phyloP scores from a whole-genome alignment of 345 rosid species.

The Psidium friedrichsthalianum region DNA sequence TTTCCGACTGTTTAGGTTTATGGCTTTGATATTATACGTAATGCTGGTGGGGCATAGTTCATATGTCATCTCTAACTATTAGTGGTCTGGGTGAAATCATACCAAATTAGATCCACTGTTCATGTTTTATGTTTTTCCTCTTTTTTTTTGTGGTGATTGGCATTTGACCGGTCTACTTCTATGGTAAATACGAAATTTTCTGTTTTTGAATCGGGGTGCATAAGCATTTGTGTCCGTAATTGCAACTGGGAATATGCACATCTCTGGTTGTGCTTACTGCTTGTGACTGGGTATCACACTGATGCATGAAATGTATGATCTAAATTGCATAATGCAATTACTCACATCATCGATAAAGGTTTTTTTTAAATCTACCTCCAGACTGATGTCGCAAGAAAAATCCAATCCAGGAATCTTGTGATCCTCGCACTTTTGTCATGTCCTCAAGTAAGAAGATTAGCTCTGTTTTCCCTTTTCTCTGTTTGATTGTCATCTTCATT shows the following conservation, averaged over 20 bases:
- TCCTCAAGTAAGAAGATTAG: background rate
- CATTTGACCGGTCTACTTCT: background rate
- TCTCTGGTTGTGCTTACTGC: background rate
- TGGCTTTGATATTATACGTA: background rate
- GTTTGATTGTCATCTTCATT: background rate
- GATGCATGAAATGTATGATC: background rate
- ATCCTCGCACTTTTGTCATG: background rate
- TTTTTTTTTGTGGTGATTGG: background rate
- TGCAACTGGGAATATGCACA: background rate
- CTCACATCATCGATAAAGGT: background rate
- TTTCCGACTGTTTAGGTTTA: background rate
- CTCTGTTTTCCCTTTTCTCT: background rate
- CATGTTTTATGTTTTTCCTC: too few relatives aligned
- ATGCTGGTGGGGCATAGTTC: background rate
- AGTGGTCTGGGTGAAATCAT: background rate
- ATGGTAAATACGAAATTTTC: background rate
- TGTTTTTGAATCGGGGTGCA: background rate
- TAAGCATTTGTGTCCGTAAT: background rate
- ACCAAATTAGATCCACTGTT: background rate
- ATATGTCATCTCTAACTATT: background rate
- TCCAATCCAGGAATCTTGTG: background rate
- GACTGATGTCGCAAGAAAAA: background rate
- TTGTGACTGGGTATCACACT: background rate
- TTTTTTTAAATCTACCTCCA: background rate
- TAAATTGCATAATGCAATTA: background rate